A percentile compares a stretch with the other conserved stretches of the same genome.
These are phyloP conservation scores for Sungouiella thailandica DNA, from an alignment of 805 yeast species.

Conservation along the genomic window DNA sequence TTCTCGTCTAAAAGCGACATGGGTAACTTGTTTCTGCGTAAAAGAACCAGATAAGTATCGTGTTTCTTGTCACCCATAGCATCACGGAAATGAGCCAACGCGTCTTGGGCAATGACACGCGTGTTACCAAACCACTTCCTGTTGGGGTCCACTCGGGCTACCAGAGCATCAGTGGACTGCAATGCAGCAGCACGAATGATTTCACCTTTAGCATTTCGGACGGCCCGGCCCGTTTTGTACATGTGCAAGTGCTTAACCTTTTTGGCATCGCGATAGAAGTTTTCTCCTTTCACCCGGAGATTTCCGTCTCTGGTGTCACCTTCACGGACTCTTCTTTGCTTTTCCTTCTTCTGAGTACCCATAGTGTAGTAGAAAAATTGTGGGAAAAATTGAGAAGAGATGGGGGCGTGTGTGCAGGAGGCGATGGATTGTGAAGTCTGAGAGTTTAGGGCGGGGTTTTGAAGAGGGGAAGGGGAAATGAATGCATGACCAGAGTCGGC, in stretches of 20 bases:
- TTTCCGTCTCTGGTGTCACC: conserved; percentile 83
- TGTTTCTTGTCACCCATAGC: conserved; percentile 83
- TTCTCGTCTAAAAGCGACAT: conserved; percentile 92
- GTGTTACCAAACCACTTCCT: conserved; percentile 98
- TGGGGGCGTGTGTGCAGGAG: conserved; percentile 2
- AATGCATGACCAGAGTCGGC: too few relatives aligned
- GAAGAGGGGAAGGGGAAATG: too few relatives aligned
- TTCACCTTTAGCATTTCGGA: conserved; percentile 82
- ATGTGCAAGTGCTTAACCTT: conserved; percentile 84
- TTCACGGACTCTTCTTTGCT: conserved; percentile 78
- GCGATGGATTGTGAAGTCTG: not conserved
- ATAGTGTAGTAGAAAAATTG: conserved; percentile 30
- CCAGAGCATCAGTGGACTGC: conserved; percentile 83
- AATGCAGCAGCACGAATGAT: conserved; percentile 80
- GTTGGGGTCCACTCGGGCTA: conserved; percentile 92
- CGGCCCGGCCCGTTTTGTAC: conserved; percentile 90
- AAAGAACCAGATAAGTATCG: conserved; percentile 78
- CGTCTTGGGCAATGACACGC: conserved; percentile 95
- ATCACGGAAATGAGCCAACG: conserved; percentile 86
- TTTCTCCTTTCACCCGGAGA: conserved; percentile 92
- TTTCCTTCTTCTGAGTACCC: conserved; percentile 95
- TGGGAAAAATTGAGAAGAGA: conserved; percentile 2
- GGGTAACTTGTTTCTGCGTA: conserved; percentile 88
- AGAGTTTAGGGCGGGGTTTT: not conserved
- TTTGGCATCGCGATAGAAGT: conserved; percentile 91